These are phyloP conservation scores for Didymella exigua DNA, from an alignment of 2,329 filamentous ascomycete species.

Conservation along the genomic window DNA sequence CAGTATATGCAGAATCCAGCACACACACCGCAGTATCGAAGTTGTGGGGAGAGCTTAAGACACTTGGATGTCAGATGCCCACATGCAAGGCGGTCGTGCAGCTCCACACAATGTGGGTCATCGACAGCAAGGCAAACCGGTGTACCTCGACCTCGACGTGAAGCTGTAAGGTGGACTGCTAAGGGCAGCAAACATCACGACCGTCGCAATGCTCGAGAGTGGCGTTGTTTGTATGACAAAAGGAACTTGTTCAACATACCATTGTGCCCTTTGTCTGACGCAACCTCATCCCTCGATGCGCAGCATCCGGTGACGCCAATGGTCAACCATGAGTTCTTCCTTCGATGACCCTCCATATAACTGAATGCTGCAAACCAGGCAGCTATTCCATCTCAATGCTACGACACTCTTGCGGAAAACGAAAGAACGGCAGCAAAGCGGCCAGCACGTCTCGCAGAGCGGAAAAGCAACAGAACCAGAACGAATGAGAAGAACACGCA, in stretches of 20 bases:
- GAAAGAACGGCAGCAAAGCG: slow-evolving; percentile 6
- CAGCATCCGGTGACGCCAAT: slow-evolving; percentile 45
- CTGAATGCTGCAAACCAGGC: slow-evolving; percentile 34
- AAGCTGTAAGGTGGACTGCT: slow-evolving; percentile 7
- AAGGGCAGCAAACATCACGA: background rate
- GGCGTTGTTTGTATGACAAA: slow-evolving; percentile 13
- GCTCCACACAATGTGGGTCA: slow-evolving; percentile 18
- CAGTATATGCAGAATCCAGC: background rate
- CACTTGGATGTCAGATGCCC: background rate
- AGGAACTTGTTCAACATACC: slow-evolving; percentile 33
- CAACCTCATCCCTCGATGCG: slow-evolving; percentile 40
- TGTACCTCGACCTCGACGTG: slow-evolving; percentile 5
- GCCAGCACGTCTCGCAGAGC: background rate
- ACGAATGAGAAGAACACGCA: slow-evolving; percentile 15
- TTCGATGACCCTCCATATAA: slow-evolving; percentile 29
- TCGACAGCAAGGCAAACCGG: slow-evolving; percentile 16
- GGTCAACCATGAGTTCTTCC: slow-evolving; percentile 41
- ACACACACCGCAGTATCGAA: background rate
- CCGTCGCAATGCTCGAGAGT: background rate
- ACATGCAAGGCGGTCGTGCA: slow-evolving; percentile 9
- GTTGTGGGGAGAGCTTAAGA: background rate
- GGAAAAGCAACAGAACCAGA: slow-evolving; percentile 15
- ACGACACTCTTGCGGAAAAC: slow-evolving; percentile 7
- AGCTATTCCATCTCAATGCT: slow-evolving; percentile 30
- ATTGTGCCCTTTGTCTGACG: slow-evolving; percentile 31